Evolutionary conservation across 2,329 filamentous ascomycete genomes (phyloP).

Genomic region (Aspergillus puulaauensis): DNA sequence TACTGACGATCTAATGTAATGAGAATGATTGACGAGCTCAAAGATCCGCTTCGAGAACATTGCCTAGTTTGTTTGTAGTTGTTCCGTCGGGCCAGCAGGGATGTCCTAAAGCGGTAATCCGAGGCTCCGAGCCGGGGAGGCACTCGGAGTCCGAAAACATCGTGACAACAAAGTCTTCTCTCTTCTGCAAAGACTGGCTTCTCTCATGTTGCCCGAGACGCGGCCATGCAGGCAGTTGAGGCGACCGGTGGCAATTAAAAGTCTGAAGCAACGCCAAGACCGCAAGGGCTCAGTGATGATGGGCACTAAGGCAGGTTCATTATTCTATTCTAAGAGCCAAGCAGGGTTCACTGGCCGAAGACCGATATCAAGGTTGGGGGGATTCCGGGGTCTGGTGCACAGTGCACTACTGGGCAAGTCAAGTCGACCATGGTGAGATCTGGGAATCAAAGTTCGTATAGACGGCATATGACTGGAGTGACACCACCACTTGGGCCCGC

Average conservation of each 20-base stretch:
- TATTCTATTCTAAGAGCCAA: background rate
- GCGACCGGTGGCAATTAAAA: background rate
- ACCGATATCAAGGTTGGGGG: background rate
- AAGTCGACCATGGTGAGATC: too few species aligned
- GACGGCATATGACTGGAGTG: background rate
- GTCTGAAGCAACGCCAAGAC: background rate
- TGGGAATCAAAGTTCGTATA: background rate
- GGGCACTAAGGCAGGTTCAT: conserved; percentile 4
- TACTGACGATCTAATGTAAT: conserved; percentile 1
- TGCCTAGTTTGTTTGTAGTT: background rate
- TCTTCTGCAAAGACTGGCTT: too few species aligned
- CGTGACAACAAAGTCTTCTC: background rate
- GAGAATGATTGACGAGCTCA: background rate
- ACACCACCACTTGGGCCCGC: background rate
- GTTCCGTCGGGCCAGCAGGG: background rate
- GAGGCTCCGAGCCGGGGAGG: background rate
- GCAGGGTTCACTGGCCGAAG: too few species aligned
- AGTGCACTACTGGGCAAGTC: too few species aligned
- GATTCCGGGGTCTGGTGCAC: background rate
- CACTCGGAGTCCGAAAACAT: background rate
- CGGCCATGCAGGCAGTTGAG: background rate
- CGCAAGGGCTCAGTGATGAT: background rate
- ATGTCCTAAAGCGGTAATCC: conserved; percentile 17
- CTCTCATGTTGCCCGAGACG: background rate
- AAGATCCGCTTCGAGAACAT: background rate